These are phyloP conservation scores for Suzukiozyma palmioleophila DNA, from an alignment of 1,139 yeast species.

Conservation along the genomic window DNA sequence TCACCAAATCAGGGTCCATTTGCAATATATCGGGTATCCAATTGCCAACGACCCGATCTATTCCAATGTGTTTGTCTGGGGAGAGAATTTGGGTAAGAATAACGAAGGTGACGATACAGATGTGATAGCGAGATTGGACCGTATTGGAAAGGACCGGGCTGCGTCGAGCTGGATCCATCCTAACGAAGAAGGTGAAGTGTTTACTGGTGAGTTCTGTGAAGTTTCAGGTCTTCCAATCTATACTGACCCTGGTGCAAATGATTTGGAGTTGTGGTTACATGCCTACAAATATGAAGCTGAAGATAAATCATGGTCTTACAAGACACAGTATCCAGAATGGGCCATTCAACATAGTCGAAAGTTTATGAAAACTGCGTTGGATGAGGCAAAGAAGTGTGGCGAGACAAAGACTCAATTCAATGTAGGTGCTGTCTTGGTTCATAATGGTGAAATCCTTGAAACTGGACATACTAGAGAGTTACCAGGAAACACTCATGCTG, in stretches of 20 bases:
- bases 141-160: conserved; percentile 63
- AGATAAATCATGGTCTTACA: conserved; percentile 63
- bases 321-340: conserved; percentile 85
- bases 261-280: conserved; percentile 84
- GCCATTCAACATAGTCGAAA: conserved; percentile 56
- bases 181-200: conserved; percentile 54
- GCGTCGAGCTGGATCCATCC: conserved; percentile 70
- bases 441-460: conserved; percentile 58
- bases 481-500: conserved; percentile 97
- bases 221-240: conserved; percentile 71
- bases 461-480: conserved; percentile 89
- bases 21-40: conserved; percentile 83
- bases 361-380: conserved; percentile 62
- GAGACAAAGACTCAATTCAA: conserved; percentile 85
- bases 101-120: conserved; percentile 46
- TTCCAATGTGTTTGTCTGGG: conserved; percentile 67
- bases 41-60: conserved; percentile 95
- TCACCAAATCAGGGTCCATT: conserved; percentile 90
- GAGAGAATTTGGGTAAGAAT: conserved; percentile 50
- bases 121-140: conserved; percentile 47
- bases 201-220: conserved; percentile 55
- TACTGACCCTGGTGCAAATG: conserved; percentile 85
- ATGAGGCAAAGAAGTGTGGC: conserved; percentile 76
- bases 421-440: conserved; percentile 86
- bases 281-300: conserved; percentile 72